Base-by-base conservation (phyloP, 2,329 filamentous ascomycete species). In the Fusarium sarcochroum region DNA sequence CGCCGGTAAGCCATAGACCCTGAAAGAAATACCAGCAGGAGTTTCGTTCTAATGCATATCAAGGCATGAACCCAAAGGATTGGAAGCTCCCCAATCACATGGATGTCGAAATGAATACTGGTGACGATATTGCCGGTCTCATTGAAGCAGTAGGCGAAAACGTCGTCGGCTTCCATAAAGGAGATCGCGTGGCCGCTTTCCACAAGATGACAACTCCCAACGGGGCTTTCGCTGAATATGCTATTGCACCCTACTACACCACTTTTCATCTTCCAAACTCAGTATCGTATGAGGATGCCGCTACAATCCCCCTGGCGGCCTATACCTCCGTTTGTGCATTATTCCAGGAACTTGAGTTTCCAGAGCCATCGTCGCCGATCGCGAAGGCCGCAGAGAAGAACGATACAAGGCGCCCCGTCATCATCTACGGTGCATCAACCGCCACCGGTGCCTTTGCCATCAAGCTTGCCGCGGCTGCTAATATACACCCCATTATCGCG, bases 141-240 rank as follows among this genome's bases (percentile, higher is more conserved):
- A 53, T 76, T 10, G 59, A 72, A 6, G 53, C 54, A 2, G 52
- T 75, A 1, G 74, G 74, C 1, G 61, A 55, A 17, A 60, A 69
- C 2, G 73, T 75, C 2, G 23, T 38, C 1, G 71, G 58, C 5
- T 74, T 75, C 35, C 46, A 56, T 3, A 46, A 57, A 9, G 84
- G 83, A 17, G 83, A 85, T 58, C 79, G 84, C 30, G 84, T 86
- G 23, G 82, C 80, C 1, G 82, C 81, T 1, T 84, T 84, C 51
- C 83, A 85, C 56, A 78, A 87, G 64, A 89, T 90, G 82, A 69
- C 76, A 42, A 77, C 78, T 1, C 79, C 83, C 0, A 73, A 81
- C 35, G 89, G 89, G 4, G 83, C 80, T 9, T 91, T 85, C 63
- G 89, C 88, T 5, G 88, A 90, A 71, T 91, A 90, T 67, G 85